phyloP scores from a whole-genome alignment of 306 rosid genomes.

The Rubus idaeus region DNA sequence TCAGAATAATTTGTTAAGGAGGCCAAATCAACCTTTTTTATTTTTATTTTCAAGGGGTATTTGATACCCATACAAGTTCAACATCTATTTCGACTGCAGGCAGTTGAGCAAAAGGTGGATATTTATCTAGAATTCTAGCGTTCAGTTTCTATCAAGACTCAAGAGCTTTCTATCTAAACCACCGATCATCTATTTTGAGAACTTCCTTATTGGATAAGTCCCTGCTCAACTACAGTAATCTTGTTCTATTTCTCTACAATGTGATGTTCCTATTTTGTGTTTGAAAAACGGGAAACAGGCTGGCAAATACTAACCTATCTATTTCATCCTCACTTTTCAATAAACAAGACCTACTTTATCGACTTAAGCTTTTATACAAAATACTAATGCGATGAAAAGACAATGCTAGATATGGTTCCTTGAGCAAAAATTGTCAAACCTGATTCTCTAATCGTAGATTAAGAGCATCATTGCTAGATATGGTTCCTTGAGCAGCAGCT shows the following conservation, averaged over 20 bases:
- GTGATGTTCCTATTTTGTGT: too few species aligned
- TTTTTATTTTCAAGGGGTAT: background rate
- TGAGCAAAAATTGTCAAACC: constrained; percentile 38
- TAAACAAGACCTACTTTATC: background rate
- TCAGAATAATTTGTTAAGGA: too few species aligned
- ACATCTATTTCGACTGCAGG: too few species aligned
- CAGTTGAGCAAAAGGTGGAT: background rate
- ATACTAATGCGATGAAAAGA: background rate
- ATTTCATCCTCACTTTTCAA: background rate
- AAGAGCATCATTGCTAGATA: constrained; percentile 63
- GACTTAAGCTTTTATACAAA: background rate
- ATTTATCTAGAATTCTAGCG: background rate
- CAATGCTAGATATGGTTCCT: constrained; percentile 48
- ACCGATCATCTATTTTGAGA: background rate
- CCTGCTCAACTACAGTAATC: background rate
- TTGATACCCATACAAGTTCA: background rate
- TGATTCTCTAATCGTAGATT: constrained; percentile 76
- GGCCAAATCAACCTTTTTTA: too few species aligned
- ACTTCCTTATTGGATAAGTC: background rate
- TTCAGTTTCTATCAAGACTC: background rate
- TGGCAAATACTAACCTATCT: background rate
- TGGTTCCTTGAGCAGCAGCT: constrained; percentile 63
- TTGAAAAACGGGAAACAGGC: too few species aligned
- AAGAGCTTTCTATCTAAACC: background rate
- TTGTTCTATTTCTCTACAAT: too few species aligned